phyloP scores from a whole-genome alignment of 768 basidiomycete genomes.

The Pleurotus salmoneostramineus region DNA sequence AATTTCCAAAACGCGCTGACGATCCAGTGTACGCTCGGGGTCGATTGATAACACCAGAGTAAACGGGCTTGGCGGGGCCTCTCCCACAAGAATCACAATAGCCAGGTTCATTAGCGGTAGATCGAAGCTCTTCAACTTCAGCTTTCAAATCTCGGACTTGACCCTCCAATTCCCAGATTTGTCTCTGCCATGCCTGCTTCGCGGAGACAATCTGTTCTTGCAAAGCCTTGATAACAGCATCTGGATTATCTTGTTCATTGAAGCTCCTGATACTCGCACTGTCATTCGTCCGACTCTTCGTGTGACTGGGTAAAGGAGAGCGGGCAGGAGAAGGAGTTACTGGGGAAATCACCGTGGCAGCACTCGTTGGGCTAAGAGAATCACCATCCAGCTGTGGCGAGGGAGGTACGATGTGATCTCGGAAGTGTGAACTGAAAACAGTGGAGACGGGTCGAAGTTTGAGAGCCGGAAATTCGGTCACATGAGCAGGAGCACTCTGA shows the following conservation, averaged over 20 bases:
- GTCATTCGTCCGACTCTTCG: conserved; percentile 14
- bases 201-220: conserved; percentile 58
- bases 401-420: conserved; percentile 38
- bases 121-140: conserved; percentile 58
- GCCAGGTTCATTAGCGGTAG: conserved; percentile 22
- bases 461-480: conserved; percentile 60
- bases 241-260: conserved; percentile 33
- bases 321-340: conserved; percentile 33
- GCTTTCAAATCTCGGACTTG: conserved; percentile 69
- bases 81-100: conserved; percentile 65
- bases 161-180: conserved; percentile 72
- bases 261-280: conserved; percentile 14
- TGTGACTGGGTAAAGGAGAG: conserved; percentile 16
- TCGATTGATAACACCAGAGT: conserved; percentile 46
- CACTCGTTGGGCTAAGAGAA: conserved; percentile 49
- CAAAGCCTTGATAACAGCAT: conserved; percentile 43
- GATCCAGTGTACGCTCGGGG: conserved; percentile 68
- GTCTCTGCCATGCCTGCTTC: conserved; percentile 65
- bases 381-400: conserved; percentile 37
- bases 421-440: conserved; percentile 69
- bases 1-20: conserved; percentile 57
- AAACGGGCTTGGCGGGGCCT: conserved; percentile 21
- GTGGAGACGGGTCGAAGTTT: conserved; percentile 74
- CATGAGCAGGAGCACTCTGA: conserved; percentile 64
- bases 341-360: conserved; percentile 40